These are phyloP conservation scores for Pleurotus platypus DNA, from an alignment of 768 basidiomycete genomes.

Conservation along the genomic window DNA sequence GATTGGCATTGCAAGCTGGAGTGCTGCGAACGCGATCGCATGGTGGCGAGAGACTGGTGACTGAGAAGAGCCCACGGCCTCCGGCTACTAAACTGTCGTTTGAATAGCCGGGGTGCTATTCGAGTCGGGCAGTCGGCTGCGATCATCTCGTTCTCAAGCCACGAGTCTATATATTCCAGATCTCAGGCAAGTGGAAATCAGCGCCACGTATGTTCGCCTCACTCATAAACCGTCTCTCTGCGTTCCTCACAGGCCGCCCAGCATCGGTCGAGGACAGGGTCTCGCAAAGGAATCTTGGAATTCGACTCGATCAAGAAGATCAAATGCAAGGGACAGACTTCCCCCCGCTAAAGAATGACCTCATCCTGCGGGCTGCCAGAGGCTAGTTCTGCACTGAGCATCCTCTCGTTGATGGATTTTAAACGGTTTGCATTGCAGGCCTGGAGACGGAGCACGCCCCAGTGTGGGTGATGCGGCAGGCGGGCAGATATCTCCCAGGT, in stretches of 20 bases:
- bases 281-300: background rate
- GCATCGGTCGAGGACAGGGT: background rate
- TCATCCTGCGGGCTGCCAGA: constrained; percentile 83
- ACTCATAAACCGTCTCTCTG: constrained; percentile 4
- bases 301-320: background rate
- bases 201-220: constrained; percentile 7
- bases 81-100: background rate
- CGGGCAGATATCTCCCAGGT: constrained; percentile 94
- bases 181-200: too few relatives aligned
- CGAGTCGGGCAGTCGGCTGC: background rate
- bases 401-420: constrained; percentile 1
- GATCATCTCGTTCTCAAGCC: background rate
- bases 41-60: too few relatives aligned
- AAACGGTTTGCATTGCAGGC: constrained; percentile 34
- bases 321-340: constrained; percentile 42
- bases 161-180: background rate
- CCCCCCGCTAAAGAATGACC: constrained; percentile 80
- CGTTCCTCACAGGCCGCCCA: constrained; percentile 9
- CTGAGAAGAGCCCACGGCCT: background rate
- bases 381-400: constrained; percentile 37
- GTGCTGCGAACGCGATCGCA: background rate
- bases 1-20: constrained; percentile 36
- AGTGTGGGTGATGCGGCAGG: constrained; percentile 99
- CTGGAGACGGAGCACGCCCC: constrained; percentile 88
- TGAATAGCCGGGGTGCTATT: background rate